These are phyloP conservation scores for Fusarium virguliforme DNA, from an alignment of 2,329 filamentous ascomycete species.

Conservation along the genomic window DNA sequence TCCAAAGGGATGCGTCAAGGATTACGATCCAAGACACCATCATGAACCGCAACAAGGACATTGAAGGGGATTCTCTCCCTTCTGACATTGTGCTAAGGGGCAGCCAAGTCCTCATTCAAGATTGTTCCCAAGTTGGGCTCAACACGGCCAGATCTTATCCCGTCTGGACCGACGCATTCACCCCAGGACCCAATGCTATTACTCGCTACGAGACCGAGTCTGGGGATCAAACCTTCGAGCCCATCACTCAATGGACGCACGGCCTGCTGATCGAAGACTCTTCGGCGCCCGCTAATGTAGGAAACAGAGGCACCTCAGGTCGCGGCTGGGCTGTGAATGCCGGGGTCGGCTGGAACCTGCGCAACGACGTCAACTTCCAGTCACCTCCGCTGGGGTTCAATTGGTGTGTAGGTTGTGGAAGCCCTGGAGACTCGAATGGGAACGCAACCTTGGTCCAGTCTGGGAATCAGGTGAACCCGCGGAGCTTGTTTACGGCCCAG, in stretches of 20 bases:
- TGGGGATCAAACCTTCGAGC: slow-evolving; percentile 17
- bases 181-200: slow-evolving; percentile 30
- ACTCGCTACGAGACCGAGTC: slow-evolving; percentile 23
- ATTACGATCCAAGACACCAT: slow-evolving; percentile 26
- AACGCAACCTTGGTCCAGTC: slow-evolving; percentile 8
- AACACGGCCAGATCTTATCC: slow-evolving; percentile 25
- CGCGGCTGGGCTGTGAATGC: slow-evolving; percentile 35
- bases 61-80: slow-evolving; percentile 3
- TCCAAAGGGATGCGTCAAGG: slow-evolving; percentile 17
- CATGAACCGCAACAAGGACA: slow-evolving; percentile 26
- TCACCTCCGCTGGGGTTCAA: slow-evolving; percentile 32
- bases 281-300: slow-evolving; percentile 3
- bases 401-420: slow-evolving; percentile 28
- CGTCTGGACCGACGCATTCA: slow-evolving; percentile 14
- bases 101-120: slow-evolving; percentile 24
- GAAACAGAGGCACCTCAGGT: slow-evolving; percentile 11
- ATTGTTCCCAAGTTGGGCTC: slow-evolving; percentile 25
- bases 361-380: slow-evolving; percentile 8
- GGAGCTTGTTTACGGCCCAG: slow-evolving; percentile 5
- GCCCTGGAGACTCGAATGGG: not conserved
- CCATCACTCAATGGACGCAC: slow-evolving; percentile 24
- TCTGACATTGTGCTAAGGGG: slow-evolving; percentile 27
- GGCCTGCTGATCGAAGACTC: slow-evolving; percentile 27
- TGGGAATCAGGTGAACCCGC: not conserved
- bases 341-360: slow-evolving; percentile 30